Evolutionary conservation across 345 rosid genomes (phyloP).

Genomic region (Bruguiera sexangula): DNA sequence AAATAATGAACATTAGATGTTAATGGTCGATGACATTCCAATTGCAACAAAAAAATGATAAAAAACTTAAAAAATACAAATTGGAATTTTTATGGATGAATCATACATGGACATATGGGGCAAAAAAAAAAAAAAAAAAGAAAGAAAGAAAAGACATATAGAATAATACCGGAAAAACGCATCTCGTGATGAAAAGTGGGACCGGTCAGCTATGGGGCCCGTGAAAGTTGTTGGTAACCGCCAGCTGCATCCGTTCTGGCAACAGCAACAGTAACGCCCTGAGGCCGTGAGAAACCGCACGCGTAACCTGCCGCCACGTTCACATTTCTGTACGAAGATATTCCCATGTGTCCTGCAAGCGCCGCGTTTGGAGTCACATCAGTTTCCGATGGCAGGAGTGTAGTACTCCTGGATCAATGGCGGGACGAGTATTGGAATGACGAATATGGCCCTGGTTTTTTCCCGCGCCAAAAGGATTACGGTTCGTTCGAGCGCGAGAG

Average conservation of each 20-base stretch:
- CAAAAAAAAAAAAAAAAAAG: too few species aligned
- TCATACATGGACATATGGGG: too few species aligned
- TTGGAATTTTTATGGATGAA: too few species aligned
- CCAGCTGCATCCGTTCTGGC: slow-evolving; percentile 37
- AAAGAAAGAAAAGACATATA: too few species aligned
- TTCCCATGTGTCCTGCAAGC: slow-evolving; percentile 43
- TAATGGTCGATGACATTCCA: too few species aligned
- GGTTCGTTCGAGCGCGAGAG: too few species aligned
- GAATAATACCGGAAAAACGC: background rate
- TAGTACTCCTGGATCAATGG: background rate
- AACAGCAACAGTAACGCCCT: slow-evolving; percentile 25
- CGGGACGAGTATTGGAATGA: background rate
- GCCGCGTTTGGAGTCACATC: slow-evolving; percentile 22
- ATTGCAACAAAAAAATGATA: too few species aligned
- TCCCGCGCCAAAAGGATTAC: too few species aligned
- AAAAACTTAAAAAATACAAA: too few species aligned
- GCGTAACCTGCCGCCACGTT: slow-evolving; percentile 39
- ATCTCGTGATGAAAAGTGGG: slow-evolving; percentile 10
- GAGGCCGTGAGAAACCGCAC: slow-evolving; percentile 12
- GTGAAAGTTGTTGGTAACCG: slow-evolving; percentile 26
- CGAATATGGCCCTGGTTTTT: slow-evolving; percentile 16
- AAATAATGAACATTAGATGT: too few species aligned
- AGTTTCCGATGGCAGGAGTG: background rate
- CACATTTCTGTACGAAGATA: slow-evolving; percentile 3
- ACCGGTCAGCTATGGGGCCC: slow-evolving; percentile 26